Evolutionary conservation across 2,329 filamentous ascomycete genomes (phyloP), one percentile per base, ranked within the genome.

Genomic region (Penicillium sp.): DNA sequence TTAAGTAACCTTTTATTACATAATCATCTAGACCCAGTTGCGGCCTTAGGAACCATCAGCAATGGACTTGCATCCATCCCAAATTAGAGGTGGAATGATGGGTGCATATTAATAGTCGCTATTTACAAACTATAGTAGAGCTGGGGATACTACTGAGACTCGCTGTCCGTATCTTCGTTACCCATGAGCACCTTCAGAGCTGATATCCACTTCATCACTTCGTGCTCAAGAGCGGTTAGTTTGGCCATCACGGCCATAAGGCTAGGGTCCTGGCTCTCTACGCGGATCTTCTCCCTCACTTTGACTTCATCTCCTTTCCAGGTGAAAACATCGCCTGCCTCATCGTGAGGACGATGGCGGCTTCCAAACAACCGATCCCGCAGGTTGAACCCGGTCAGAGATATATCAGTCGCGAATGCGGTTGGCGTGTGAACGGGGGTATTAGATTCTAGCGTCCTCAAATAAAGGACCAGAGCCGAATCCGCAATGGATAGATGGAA

Each of bases 181-280:
- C 81, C 87, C 82, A 95, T 88, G 1, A 95, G 85, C 13, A 85
- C 81, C 22, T 81, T 80, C 55, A 96, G 69, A 12, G 89, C 89
- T 48, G 79, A 75, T 58, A 86, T 77, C 56, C 84, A 83, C 54
- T 86, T 74, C 49, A 77, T 75, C 19, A 95, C 76, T 53, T 83
- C 84, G 60, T 89, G 81, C 55, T 85, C 83, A 50, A 96, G 71
- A 4, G 87, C 88, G 28, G 78, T 81, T 58, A 96, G 73, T 70
- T 96, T 96, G 4, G 88, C 85, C 66, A 87, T 84, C 31, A 93
- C 76, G 32, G 87, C 85, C 66, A 96, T 83, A 56, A 96, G 66
- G 59, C 83, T 90, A 1, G 91, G 91, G 67, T 97, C 90, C 48
- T 89, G 87, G 61, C 82, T 91, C 68, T 95, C 90, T 2, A 96